Evolutionary conservation across 352 stramenopile species (phyloP).

Genomic region (Plasmopara viticola): DNA sequence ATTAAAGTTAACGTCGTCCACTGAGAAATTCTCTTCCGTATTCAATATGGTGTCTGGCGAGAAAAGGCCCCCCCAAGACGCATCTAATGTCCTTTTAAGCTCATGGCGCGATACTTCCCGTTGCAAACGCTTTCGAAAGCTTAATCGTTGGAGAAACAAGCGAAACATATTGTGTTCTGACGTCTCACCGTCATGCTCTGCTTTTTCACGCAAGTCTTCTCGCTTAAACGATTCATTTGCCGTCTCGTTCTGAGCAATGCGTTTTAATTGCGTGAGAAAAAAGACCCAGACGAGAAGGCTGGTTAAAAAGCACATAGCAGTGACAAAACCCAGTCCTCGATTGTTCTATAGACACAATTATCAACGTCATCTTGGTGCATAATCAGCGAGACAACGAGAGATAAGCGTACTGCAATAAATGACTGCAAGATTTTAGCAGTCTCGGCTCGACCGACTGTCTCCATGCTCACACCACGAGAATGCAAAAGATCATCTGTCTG

Average conservation of each 20-base stretch:
- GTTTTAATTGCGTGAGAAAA: conserved; percentile 65
- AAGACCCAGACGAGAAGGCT: conserved; percentile 62
- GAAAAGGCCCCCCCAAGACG: conserved; percentile 73
- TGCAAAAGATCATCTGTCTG: conserved; percentile 37
- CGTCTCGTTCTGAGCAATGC: conserved; percentile 65
- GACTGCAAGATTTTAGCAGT: conserved; percentile 39
- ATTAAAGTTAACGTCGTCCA: conserved; percentile 72
- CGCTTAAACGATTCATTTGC: conserved; percentile 83
- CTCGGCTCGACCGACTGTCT: conserved; percentile 18
- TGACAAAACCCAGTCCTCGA: conserved; percentile 60
- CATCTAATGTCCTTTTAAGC: conserved; percentile 54
- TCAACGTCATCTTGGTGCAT: neutral
- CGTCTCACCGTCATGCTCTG: conserved; percentile 39
- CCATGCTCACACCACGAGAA: conserved; percentile 13
- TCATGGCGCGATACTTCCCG: conserved; percentile 18
- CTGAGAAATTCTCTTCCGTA: conserved; percentile 59
- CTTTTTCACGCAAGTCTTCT: conserved; percentile 58
- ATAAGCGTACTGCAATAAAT: conserved; percentile 39
- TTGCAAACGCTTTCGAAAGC: conserved; percentile 24
- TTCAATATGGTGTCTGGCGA: conserved; percentile 66
- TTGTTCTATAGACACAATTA: conserved; percentile 34
- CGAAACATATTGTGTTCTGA: conserved; percentile 35
- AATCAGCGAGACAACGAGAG: neutral
- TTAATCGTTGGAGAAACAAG: conserved; percentile 42
- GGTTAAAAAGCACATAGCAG: conserved; percentile 53